These are phyloP conservation scores for Neurospora pannonica DNA, from an alignment of 495 filamentous ascomycete species.

Conservation along the genomic window DNA sequence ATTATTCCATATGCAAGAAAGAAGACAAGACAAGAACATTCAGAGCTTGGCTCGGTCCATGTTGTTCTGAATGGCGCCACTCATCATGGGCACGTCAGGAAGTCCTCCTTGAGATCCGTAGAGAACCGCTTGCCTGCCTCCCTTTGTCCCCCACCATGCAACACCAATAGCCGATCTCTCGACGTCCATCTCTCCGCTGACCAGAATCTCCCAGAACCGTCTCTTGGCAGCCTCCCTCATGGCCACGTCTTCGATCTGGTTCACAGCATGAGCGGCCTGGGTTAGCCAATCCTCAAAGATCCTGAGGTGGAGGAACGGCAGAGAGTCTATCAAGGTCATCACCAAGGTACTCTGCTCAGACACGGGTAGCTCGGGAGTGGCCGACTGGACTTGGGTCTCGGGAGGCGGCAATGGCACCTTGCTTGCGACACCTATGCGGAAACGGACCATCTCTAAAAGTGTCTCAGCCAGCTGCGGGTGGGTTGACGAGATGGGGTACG, in stretches of 20 bases:
- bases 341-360: constrained; percentile 77
- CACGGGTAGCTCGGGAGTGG: constrained; percentile 23
- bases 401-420: constrained; percentile 24
- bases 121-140: constrained; percentile 31
- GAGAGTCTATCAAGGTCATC: constrained; percentile 71
- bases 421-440: constrained; percentile 52
- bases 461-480: constrained; percentile 71
- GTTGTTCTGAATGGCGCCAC: constrained; percentile 27
- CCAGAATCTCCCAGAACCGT: constrained; percentile 78
- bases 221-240: constrained; percentile 59
- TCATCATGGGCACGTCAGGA: constrained; percentile 30
- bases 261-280: constrained; percentile 58
- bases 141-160: constrained; percentile 67
- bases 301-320: constrained; percentile 61
- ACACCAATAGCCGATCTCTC: constrained; percentile 72
- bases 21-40: not conserved
- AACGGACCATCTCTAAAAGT: constrained; percentile 70
- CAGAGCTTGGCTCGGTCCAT: not conserved
- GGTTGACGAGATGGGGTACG: constrained; percentile 56
- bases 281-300: constrained; percentile 59
- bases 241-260: constrained; percentile 46
- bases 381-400: constrained; percentile 12
- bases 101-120: constrained; percentile 9
- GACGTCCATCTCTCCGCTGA: constrained; percentile 85
- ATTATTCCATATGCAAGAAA: not conserved